Conservation (phyloP, 1,139 yeast species). For the Suhomyces bribrorum region DNA sequence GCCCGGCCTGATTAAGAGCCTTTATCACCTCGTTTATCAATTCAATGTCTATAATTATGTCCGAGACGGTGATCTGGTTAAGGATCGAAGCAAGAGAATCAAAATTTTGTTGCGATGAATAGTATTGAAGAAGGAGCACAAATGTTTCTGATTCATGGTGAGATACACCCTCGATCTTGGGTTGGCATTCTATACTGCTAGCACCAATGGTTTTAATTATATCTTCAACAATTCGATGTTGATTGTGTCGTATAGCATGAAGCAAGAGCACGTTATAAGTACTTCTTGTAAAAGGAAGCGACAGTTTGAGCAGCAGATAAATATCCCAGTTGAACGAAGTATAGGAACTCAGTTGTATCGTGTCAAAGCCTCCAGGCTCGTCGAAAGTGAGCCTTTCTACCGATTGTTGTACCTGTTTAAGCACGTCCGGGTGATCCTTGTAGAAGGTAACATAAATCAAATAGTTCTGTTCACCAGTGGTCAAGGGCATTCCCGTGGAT, state of each 20-base stretch:
- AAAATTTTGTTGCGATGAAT: not conserved
- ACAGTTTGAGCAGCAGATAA: constrained; percentile 19
- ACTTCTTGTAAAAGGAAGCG: constrained; percentile 11
- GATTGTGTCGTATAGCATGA: constrained; percentile 29
- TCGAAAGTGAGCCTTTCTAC: not conserved
- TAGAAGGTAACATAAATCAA: constrained; percentile 33
- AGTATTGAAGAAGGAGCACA: constrained; percentile 9
- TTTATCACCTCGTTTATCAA: constrained; percentile 21
- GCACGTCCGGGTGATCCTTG: constrained; percentile 29
- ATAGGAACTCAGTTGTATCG: constrained; percentile 2
- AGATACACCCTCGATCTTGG: too few relatives aligned
- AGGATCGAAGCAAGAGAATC: not conserved
- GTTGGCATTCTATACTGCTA: not conserved
- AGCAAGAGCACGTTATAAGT: constrained; percentile 27
- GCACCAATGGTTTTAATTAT: constrained; percentile 9
- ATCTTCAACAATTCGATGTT: constrained; percentile 13
- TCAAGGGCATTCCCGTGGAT: constrained; percentile 28
- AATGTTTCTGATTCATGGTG: too few relatives aligned
- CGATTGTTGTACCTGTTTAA: constrained; percentile 13
- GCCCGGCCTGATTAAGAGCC: constrained; percentile 12
- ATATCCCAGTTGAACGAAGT: constrained; percentile 23
- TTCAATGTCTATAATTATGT: constrained; percentile 18
- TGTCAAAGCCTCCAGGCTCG: not conserved
- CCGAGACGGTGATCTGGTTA: not conserved
- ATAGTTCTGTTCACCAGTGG: constrained; percentile 31